These are phyloP conservation scores for Phlebiopsis flavidoalba DNA, from an alignment of 768 basidiomycete species.

Conservation along the genomic window DNA sequence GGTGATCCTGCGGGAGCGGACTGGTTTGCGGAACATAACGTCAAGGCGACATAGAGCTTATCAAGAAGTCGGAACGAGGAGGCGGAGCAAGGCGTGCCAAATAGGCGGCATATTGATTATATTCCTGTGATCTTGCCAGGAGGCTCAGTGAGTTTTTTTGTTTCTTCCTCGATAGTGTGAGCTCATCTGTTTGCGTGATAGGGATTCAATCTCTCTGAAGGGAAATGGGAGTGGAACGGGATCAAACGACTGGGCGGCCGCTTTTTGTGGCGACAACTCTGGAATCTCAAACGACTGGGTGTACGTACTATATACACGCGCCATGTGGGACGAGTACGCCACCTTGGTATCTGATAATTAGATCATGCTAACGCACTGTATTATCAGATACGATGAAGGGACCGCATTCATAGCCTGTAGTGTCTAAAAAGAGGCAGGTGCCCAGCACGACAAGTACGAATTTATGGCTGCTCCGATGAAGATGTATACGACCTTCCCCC, in stretches of 20 bases:
- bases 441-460: conserved; percentile 52
- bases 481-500: conserved; percentile 74
- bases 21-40: conserved; percentile 52
- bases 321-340: conserved; percentile 82
- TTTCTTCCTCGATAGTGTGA: too few species aligned
- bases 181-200: conserved; percentile 20
- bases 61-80: conserved; percentile 46
- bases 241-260: conserved; percentile 68
- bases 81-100: conserved; percentile 14
- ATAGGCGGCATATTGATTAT: conserved; percentile 59
- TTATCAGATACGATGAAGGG: conserved; percentile 74
- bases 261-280: conserved; percentile 77
- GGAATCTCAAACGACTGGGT: conserved; percentile 58
- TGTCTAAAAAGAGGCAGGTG: conserved; percentile 50
- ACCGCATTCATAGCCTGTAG: conserved; percentile 77
- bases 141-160: conserved; percentile 55
- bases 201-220: conserved; percentile 69
- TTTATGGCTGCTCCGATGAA: conserved; percentile 72
- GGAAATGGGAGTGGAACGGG: conserved; percentile 68
- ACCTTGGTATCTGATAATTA: background rate
- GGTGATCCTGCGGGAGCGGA: conserved; percentile 57
- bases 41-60: conserved; percentile 58
- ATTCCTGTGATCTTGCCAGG: conserved; percentile 83
- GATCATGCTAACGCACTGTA: background rate
- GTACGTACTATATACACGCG: conserved; percentile 68